Conservation (phyloP, 306 rosid species). For the Vigna hirtella region DNA sequence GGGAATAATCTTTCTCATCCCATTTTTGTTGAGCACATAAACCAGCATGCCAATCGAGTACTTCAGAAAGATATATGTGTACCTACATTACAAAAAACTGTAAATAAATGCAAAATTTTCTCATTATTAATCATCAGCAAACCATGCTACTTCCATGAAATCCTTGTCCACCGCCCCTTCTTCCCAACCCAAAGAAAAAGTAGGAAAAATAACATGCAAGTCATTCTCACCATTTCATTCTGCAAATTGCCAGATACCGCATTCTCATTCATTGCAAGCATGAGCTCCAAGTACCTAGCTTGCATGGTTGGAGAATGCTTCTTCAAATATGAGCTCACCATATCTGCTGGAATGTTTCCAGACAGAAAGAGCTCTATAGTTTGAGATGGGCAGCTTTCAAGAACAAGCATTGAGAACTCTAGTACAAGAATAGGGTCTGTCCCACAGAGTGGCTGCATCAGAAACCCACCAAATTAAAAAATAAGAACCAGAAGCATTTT, state of each 20-base stretch:
- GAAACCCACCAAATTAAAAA: constrained; percentile 48
- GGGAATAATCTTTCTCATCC: constrained; percentile 86
- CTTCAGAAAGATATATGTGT: constrained; percentile 88
- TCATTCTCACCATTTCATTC: constrained; percentile 88
- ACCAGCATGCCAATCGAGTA: constrained; percentile 90
- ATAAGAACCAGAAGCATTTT: constrained; percentile 24
- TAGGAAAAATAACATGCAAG: constrained; percentile 35
- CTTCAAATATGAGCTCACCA: constrained; percentile 97
- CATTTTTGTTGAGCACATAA: constrained; percentile 75
- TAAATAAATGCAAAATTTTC: constrained; percentile 36
- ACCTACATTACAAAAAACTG: constrained; percentile 64
- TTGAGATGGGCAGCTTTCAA: constrained; percentile 95
- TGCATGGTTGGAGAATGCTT: constrained; percentile 97
- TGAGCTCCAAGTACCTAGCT: constrained; percentile 88
- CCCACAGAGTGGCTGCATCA: constrained; percentile 88
- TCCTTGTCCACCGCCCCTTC: background rate
- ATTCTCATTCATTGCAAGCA: constrained; percentile 97
- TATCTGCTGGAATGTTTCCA: constrained; percentile 94
- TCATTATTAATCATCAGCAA: constrained; percentile 6
- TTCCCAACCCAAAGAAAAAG: constrained; percentile 37
- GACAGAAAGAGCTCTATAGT: constrained; percentile 95
- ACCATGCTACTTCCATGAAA: constrained; percentile 29
- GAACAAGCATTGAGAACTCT: constrained; percentile 94
- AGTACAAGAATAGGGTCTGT: constrained; percentile 95
- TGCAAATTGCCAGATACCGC: constrained; percentile 93